Evolutionary conservation across 2,329 filamentous ascomycete genomes (phyloP), one percentile per base, ranked within the genome.

Genomic region (Metarhizium brunneum): DNA sequence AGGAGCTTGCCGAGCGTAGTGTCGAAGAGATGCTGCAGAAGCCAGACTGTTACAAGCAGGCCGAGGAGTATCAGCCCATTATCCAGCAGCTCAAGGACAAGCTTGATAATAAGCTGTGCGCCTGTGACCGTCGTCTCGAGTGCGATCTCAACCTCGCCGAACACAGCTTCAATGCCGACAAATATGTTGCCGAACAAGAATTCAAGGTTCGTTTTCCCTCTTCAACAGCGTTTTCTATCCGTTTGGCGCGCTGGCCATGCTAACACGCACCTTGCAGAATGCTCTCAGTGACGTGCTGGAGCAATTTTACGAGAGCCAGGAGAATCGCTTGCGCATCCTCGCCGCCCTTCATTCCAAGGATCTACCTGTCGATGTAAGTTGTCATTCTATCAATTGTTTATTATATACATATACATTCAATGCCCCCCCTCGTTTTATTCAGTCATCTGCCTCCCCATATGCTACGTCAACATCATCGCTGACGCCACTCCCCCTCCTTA

Each of bases 1-100:
- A 84, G 57, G 84, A 88, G 64, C 74, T 90, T 20, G 83, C 84
- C 18, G 79, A 82, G 54, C 77, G 82, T 38, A 79, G 74, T 53
- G 70, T 86, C 56, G 79, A 83, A 51, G 75, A 78, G 57, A 70
- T 88, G 57, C 73, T 82, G 58, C 72, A 77, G 51, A 75, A 83
- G 53, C 74, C 79, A 7, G 69, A 78, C 8, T 74, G 72, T 49
- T 75, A 84, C 69, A 76, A 79, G 64, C 68, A 78, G 59, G 76
- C 76, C 13, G 71, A 74, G 6, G 81, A 85, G 64, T 82, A 82
- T 66, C 61, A 71, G 10, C 67, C 71, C 18, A 70, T 86, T 54
- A 73, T 77, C 61, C 66, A 70, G 3, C 73, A 81, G 58, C 74
- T 90, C 13, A 60, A 68, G 50, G 53, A 58, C 40, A 68, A 63